A percentile compares a stretch with the other conserved stretches of the same genome.
These are phyloP conservation scores for Colletotrichum sp. DNA, from an alignment of 2,329 filamentous ascomycete species.

Conservation along the genomic window DNA sequence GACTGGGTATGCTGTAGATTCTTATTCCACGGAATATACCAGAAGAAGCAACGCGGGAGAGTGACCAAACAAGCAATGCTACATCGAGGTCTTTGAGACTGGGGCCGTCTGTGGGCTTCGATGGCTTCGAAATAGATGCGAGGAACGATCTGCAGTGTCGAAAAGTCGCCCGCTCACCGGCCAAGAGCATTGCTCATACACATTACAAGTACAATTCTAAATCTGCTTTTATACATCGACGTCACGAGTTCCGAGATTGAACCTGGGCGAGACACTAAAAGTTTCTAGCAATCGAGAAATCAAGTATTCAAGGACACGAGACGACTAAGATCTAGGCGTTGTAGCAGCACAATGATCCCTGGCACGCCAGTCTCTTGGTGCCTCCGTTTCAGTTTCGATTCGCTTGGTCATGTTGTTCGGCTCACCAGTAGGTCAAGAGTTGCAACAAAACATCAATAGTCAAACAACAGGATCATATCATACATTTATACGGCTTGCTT, in stretches of 20 bases:
- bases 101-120: background rate
- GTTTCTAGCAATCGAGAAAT: no score
- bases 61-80: rapidly evolving
- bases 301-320: no score
- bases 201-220: background rate
- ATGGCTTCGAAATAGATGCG: background rate
- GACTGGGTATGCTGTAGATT: background rate
- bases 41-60: background rate
- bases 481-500: background rate
- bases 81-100: background rate
- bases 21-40: no score
- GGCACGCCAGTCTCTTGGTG: no score
- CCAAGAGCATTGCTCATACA: background rate
- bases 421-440: no score
- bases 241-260: no score
- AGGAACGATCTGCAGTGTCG: rapidly evolving
- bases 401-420: no score
- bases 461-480: background rate
- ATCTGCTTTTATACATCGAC: background rate
- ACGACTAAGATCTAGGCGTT: no score
- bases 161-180: rapidly evolving
- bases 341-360: no score
- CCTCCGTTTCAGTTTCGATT: no score
- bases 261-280: no score
- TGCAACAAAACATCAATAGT: no score